Evolutionary conservation across 2,329 filamentous ascomycete genomes (phyloP), one percentile per base, ranked within the genome.

Genomic region (Cercospora sojina): DNA sequence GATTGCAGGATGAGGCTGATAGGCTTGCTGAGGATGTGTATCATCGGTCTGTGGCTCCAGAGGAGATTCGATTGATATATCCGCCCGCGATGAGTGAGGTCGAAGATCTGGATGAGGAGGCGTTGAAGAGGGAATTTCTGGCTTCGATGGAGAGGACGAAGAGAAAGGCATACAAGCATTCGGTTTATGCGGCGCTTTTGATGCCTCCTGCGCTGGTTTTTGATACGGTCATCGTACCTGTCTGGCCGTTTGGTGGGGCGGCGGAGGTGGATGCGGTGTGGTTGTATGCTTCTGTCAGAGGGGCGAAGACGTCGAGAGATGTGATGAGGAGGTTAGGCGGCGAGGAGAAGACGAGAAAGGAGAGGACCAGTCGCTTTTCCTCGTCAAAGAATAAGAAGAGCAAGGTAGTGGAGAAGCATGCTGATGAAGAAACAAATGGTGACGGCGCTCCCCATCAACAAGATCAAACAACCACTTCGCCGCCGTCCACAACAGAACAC

Each of bases 251-350:
- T 49, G 78, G 78, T 27, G 78, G 78, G 5, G 68, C 79, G 2
- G 69, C 75, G 25, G 76, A 79, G 60, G 73, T 79, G 16, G 76
- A 79, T 23, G 71, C 70, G 3, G 77, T 78, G 3, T 79, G 77
- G 77, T 29, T 67, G 23, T 78, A 78, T 67, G 73, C 76, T 69
- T 82, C 80, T 77, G 83, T 82, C 80, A 77, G 78, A 7, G 81
- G 81, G 16, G 79, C 80, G 9, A 79, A 80, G 65, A 79, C 78
- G 1, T 79, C 78, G 41, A 74, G 77, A 13, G 76, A 71, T 10
- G 77, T 82, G 20, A 79, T 79, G 5, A 80, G 79, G 67, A 75
- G 79, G 5, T 69, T 83, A 1, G 53, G 10, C 5, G 18, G n/a
- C 27, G 49, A 20, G 13, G 41, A 29, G 29, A 49, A 32, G 32